Conservation (phyloP, 805 yeast species). For the Komagataella phaffii region DNA sequence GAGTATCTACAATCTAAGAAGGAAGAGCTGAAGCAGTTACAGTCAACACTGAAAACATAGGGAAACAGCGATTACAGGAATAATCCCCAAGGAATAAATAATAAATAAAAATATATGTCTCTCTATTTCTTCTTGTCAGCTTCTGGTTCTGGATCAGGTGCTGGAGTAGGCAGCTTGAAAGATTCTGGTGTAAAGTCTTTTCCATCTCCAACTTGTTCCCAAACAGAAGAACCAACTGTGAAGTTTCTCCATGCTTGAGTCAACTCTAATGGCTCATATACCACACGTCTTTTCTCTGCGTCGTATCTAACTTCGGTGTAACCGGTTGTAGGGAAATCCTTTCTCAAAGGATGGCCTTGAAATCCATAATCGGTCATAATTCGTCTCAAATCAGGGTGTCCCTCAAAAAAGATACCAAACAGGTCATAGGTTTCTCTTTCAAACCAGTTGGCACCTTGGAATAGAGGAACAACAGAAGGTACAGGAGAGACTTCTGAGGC, state of each 20-base stretch:
- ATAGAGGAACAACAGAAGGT: constrained; percentile 62
- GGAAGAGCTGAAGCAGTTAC: constrained; percentile 30
- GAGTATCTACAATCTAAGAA: constrained; percentile 51
- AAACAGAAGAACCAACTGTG: constrained; percentile 74
- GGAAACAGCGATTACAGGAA: background rate
- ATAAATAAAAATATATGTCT: background rate
- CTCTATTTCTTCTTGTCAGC: constrained; percentile 19
- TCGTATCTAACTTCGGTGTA: constrained; percentile 85
- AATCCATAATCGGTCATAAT: constrained; percentile 88
- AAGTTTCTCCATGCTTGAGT: constrained; percentile 91
- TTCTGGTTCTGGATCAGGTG: constrained; percentile 54
- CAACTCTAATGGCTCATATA: constrained; percentile 81
- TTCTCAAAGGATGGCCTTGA: constrained; percentile 84
- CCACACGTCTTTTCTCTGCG: constrained; percentile 80
- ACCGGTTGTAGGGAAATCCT: constrained; percentile 89
- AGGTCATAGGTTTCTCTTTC: constrained; percentile 84
- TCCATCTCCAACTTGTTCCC: constrained; percentile 90
- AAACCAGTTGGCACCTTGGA: constrained; percentile 79
- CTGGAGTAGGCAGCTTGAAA: constrained; percentile 73
- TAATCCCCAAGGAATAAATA: background rate
- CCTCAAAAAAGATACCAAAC: constrained; percentile 79
- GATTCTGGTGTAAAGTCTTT: constrained; percentile 68
- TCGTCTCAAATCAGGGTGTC: constrained; percentile 82
- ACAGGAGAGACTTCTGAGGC: constrained; percentile 76
- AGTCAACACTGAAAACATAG: background rate